These are phyloP conservation scores for Ogataea pilisensis DNA, from an alignment of 805 yeast genomes.

Conservation along the genomic window DNA sequence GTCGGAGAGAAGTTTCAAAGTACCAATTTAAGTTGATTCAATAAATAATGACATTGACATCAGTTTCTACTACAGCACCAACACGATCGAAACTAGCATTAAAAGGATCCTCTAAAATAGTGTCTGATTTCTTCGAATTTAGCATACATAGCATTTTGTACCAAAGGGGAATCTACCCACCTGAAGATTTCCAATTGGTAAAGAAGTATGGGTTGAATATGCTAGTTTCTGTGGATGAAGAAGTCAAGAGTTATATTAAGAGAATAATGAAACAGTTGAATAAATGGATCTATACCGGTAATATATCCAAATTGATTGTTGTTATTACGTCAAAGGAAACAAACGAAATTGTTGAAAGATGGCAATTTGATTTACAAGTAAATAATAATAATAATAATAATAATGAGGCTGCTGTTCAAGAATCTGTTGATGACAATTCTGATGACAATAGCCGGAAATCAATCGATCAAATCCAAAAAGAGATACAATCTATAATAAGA, in stretches of 20 bases:
- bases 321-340: constrained; percentile 68
- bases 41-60: too few relatives aligned
- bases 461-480: constrained; percentile 54
- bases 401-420: constrained; percentile 1
- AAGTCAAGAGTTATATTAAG: constrained; percentile 64
- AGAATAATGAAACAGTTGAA: constrained; percentile 66
- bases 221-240: constrained; percentile 70
- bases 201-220: constrained; percentile 76
- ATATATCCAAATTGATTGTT: constrained; percentile 63
- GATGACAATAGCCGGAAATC: constrained; percentile 23
- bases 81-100: constrained; percentile 51
- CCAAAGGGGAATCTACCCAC: constrained; percentile 87
- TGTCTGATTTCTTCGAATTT: constrained; percentile 81
- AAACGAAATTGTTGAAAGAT: constrained; percentile 69
- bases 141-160: constrained; percentile 77
- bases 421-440: constrained; percentile 9
- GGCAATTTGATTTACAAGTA: constrained; percentile 75
- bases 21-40: too few relatives aligned
- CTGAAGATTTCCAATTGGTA: constrained; percentile 76
- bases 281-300: constrained; percentile 68
- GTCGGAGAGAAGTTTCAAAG: too few relatives aligned
- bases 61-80: constrained; percentile 29
- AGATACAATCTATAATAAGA: constrained; percentile 80
- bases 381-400: constrained; percentile 2
- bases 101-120: constrained; percentile 74